These are phyloP conservation scores for Abrus precatorius DNA, from an alignment of 306 rosid species.

Conservation along the genomic window DNA sequence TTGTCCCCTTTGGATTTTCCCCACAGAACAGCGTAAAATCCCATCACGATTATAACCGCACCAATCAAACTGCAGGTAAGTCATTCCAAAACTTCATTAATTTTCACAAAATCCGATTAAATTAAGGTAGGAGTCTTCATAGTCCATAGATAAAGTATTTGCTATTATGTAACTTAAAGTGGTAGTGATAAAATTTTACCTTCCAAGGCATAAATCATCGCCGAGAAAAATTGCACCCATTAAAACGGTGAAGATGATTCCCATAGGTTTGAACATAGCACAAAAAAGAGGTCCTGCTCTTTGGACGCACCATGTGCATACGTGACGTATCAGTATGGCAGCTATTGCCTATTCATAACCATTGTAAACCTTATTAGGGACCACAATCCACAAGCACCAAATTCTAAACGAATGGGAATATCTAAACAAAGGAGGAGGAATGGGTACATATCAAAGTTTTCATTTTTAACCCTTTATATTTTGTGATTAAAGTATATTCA, in stretches of 20 bases:
- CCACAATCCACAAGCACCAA: background rate
- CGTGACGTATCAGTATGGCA: conserved; percentile 40
- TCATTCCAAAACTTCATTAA: background rate
- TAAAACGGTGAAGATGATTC: conserved; percentile 54
- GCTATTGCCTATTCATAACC: conserved; percentile 47
- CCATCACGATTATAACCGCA: conserved; percentile 54
- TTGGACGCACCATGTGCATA: conserved; percentile 52
- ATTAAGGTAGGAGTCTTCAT: background rate
- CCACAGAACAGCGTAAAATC: conserved; percentile 63
- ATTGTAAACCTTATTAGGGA: background rate
- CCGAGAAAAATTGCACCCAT: conserved; percentile 57
- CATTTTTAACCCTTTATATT: too few species aligned
- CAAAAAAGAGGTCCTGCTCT: conserved; percentile 60
- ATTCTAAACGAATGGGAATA: background rate
- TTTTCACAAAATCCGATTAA: too few species aligned
- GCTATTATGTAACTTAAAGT: background rate
- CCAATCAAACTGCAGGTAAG: conserved; percentile 57
- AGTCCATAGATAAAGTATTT: too few species aligned
- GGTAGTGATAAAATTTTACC: conserved; percentile 47
- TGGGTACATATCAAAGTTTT: too few species aligned
- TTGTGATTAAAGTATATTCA: too few species aligned
- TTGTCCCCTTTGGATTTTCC: conserved; percentile 57
- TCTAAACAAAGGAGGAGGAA: too few species aligned
- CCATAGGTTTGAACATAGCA: conserved; percentile 66
- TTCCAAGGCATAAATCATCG: conserved; percentile 59